These are phyloP conservation scores for Boletus pseudopeckii DNA, from an alignment of 768 basidiomycete genomes.

Conservation along the genomic window DNA sequence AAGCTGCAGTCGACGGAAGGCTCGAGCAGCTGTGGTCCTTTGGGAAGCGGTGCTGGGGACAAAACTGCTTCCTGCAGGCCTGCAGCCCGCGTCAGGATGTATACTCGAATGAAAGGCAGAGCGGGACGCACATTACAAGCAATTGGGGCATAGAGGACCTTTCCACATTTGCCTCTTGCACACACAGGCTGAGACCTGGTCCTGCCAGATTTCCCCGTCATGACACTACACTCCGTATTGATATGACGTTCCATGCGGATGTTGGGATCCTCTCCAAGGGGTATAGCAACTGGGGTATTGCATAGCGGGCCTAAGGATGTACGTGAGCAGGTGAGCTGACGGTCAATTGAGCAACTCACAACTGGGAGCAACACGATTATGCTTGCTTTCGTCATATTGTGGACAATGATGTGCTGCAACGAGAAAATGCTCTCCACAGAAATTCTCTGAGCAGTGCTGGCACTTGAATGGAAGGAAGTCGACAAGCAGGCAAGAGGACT, in stretches of 20 bases:
- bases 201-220: constrained; percentile 57
- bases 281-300: constrained; percentile 68
- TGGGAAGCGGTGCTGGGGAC: constrained; percentile 77
- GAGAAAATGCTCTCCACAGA: constrained; percentile 79
- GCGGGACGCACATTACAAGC: constrained; percentile 59
- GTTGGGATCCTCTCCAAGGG: constrained; percentile 78
- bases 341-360: constrained; percentile 43
- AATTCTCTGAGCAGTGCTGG: constrained; percentile 66
- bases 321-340: not conserved
- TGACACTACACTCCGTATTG: constrained; percentile 58
- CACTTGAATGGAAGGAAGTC: constrained; percentile 89
- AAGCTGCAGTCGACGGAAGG: constrained; percentile 5
- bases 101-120: not conserved
- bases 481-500: constrained; percentile 61
- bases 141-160: constrained; percentile 73
- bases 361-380: constrained; percentile 72
- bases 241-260: constrained; percentile 78
- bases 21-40: constrained; percentile 59
- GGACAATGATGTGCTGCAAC: constrained; percentile 64
- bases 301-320: constrained; percentile 64
- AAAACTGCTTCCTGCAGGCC: constrained; percentile 73
- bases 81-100: constrained; percentile 26
- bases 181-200: constrained; percentile 53
- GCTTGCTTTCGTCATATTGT: constrained; percentile 66
- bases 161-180: constrained; percentile 60